These are phyloP conservation scores for Mycosphaerella sp. DNA, from an alignment of 2,329 filamentous ascomycete species.

Conservation along the genomic window DNA sequence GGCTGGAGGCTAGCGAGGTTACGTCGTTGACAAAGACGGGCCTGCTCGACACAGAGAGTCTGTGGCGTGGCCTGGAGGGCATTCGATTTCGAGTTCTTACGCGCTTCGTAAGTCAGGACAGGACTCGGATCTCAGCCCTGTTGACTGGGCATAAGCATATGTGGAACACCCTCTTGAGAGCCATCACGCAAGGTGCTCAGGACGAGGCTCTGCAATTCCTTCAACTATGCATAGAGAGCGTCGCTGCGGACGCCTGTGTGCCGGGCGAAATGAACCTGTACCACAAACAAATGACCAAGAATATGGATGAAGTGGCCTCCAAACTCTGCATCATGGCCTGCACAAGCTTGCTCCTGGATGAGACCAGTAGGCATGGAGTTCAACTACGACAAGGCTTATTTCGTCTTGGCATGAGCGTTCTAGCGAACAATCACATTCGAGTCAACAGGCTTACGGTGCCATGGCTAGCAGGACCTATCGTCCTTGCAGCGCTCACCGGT, in stretches of 20 bases:
- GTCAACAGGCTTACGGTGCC: neutral
- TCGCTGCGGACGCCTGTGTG: neutral
- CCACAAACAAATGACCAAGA: neutral
- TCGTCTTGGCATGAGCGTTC: neutral
- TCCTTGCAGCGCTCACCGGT: neutral
- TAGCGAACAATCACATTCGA: neutral
- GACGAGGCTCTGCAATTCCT: neutral
- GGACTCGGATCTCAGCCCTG: neutral
- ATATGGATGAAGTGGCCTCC: constrained; percentile 1
- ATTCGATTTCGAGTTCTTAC: neutral
- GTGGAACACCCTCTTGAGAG: neutral
- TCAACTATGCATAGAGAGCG: neutral
- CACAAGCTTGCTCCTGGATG: neutral
- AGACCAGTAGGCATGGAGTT: neutral
- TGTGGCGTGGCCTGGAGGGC: neutral
- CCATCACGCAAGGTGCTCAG: neutral
- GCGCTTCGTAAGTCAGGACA: neutral
- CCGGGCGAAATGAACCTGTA: neutral
- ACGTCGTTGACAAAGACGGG: neutral
- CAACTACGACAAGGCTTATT: neutral
- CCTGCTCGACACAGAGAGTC: neutral
- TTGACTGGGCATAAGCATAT: neutral
- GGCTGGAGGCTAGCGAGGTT: neutral
- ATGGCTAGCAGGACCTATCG: neutral
- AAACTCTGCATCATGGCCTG: neutral